Evolutionary conservation across 176 grass and related monocot species (phyloP).

Genomic region (Rhynchospora breviuscula): DNA sequence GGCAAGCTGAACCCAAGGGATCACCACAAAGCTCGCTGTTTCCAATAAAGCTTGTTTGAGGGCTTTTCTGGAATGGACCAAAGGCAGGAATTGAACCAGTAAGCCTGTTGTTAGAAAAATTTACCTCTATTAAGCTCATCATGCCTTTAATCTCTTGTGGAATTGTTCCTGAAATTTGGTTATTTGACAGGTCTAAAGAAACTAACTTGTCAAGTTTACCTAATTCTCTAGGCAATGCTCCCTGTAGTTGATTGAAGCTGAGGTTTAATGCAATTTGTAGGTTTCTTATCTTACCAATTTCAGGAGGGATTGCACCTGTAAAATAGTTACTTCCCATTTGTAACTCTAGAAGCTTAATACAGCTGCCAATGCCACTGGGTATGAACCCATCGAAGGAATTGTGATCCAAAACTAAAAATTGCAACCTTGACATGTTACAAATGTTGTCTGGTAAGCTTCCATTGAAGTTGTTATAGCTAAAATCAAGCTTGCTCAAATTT

Average conservation of each 20-base stretch:
- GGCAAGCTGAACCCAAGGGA: conserved; percentile 58
- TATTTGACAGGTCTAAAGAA: conserved; percentile 72
- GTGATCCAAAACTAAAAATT: conserved; percentile 81
- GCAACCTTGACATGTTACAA: conserved; percentile 64
- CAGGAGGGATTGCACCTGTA: conserved; percentile 57
- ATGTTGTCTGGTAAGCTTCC: conserved; percentile 53
- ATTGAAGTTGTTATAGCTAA: conserved; percentile 62
- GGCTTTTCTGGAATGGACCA: conserved; percentile 85
- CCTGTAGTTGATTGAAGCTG: conserved; percentile 68
- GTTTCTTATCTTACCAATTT: conserved; percentile 82
- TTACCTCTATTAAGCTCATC: conserved; percentile 94
- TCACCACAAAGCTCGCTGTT: conserved; percentile 71
- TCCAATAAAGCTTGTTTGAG: conserved; percentile 62
- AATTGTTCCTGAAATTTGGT: conserved; percentile 72
- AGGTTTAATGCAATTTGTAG: conserved; percentile 93
- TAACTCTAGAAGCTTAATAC: conserved; percentile 58
- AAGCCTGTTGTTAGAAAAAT: conserved; percentile 82
- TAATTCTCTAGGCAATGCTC: conserved; percentile 60
- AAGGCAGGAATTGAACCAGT: conserved; percentile 60
- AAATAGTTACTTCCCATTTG: conserved; percentile 76
- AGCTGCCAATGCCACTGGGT: conserved; percentile 51
- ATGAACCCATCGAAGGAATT: conserved; percentile 53
- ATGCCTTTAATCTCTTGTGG: conserved; percentile 79
- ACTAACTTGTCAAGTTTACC: conserved; percentile 88
- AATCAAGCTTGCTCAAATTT: conserved; percentile 87